These are phyloP conservation scores for Xanthoceras sorbifolium DNA, from an alignment of 345 rosid species.

Conservation along the genomic window DNA sequence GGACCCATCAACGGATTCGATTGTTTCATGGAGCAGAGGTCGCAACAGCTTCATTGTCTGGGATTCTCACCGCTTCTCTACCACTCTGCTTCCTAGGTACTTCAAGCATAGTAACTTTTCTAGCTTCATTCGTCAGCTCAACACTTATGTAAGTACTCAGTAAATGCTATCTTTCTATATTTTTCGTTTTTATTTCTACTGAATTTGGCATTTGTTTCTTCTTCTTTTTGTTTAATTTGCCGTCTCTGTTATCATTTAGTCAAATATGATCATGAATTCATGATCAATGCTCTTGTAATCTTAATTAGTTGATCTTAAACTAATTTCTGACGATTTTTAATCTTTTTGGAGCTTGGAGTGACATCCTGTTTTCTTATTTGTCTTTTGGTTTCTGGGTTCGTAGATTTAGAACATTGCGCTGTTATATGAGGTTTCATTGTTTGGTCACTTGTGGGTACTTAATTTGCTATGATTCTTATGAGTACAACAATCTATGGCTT, in stretches of 20 bases:
- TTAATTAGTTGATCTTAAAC: too few species aligned
- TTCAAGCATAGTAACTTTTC: constrained; percentile 79
- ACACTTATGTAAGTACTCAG: constrained; percentile 61
- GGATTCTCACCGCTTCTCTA: constrained; percentile 59
- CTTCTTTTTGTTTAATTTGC: background rate
- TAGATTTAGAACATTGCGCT: too few species aligned
- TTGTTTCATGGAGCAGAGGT: constrained; percentile 66
- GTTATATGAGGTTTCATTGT: background rate
- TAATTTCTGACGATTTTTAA: background rate
- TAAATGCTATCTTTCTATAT: background rate
- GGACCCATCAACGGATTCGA: constrained; percentile 57
- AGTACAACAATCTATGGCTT: background rate
- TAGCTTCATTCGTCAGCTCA: constrained; percentile 77
- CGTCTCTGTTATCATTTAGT: too few species aligned
- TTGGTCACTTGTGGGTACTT: background rate
- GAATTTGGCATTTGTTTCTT: background rate
- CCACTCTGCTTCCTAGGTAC: constrained; percentile 58
- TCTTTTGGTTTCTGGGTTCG: background rate
- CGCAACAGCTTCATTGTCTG: constrained; percentile 69
- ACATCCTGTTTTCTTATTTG: background rate
- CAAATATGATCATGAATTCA: too few species aligned
- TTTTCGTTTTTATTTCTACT: constrained; percentile 12
- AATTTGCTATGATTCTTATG: background rate
- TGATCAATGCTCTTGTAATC: background rate
- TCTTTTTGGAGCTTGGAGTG: background rate